Conservation (phyloP, 1,284 basidiomycete genomes). For the Mycena citricolor region DNA sequence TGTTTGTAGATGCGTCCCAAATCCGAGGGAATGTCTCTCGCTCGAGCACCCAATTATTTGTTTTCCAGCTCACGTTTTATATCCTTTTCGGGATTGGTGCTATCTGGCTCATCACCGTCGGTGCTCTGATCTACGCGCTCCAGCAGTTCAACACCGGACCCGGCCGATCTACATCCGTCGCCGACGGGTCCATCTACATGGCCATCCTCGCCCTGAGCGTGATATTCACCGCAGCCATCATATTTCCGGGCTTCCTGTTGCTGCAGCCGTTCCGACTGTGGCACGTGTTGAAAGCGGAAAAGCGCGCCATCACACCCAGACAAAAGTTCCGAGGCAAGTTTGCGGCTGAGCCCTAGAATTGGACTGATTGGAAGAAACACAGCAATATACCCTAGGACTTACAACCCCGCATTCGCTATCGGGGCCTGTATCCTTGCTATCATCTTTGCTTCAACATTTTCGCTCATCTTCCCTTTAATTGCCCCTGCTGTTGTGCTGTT, state of each 20-base stretch:
- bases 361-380: background rate
- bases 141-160: slow-evolving; percentile 49
- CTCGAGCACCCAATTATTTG: slow-evolving; percentile 55
- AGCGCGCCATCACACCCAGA: slow-evolving; percentile 66
- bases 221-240: slow-evolving; percentile 65
- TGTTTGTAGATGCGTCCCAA: slow-evolving; percentile 44
- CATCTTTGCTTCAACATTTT: slow-evolving; percentile 69
- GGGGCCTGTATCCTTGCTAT: slow-evolving; percentile 67
- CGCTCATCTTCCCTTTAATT: slow-evolving; percentile 75
- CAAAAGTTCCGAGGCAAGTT: slow-evolving; percentile 73
- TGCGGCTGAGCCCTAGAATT: slow-evolving; percentile 10
- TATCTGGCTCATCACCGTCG: slow-evolving; percentile 65
- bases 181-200: slow-evolving; percentile 73
- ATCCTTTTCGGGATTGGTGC: slow-evolving; percentile 54
- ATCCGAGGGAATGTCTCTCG: slow-evolving; percentile 61
- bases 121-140: slow-evolving; percentile 66
- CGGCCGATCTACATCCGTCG: slow-evolving; percentile 48
- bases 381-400: slow-evolving; percentile 74
- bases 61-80: slow-evolving; percentile 70
- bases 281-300: slow-evolving; percentile 52
- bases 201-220: slow-evolving; percentile 61
- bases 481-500: slow-evolving; percentile 68
- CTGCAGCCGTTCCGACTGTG: slow-evolving; percentile 67
- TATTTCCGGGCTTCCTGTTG: slow-evolving; percentile 67
- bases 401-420: slow-evolving; percentile 65